Evolutionary conservation across 192 early-diverging fungal genomes (phyloP), one percentile per base, ranked within the genome.

Genomic region (Rhizophagus clarus): DNA sequence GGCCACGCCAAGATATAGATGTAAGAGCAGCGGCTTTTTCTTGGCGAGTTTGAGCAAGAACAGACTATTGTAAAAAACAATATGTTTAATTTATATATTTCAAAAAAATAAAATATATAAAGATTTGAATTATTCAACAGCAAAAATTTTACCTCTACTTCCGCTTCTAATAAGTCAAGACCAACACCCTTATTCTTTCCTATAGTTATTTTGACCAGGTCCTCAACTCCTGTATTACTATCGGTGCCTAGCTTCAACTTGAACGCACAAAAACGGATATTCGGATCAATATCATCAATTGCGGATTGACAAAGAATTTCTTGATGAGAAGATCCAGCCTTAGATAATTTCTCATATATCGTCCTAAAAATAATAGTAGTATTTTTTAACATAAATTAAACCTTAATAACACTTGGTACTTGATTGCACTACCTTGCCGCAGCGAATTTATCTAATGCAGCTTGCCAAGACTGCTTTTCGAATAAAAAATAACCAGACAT

Each of bases 181-280:
- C 86, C 88, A 2, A 82, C 73, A 12, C 73, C 84, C 24, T 86
- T 83, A 61, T 88, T 85, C 60, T 83, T 81, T 80, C 82, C 75
- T 12, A 84, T 72, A 28, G 82, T 83, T 80, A 88, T 85, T 40
- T 85, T 83, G 37, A 88, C 86, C 0, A 90, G 76, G 24, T 84
- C 83, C 28, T 87, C 85, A 15, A 88, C 84, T 74, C 89, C 81
- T 6, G 80, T 62, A 22, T 79, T 79, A 49, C 81, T 80, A 77
- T 77, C 82, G 62, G 82, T 81, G 26, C 83, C 82, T 32, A 87
- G 51, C 11, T 90, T 85, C 45, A 95, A 84, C 31, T 90, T 89
- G 73, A 94, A 95, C 31, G 90, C 91, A 83, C 94, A 95, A 85
- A 90, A 95, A 51, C 91, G 88, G 82, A 96, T 91, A 81, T 91